These are phyloP conservation scores for Malassezia restricta DNA, from an alignment of 1,284 basidiomycete genomes.

Conservation along the genomic window DNA sequence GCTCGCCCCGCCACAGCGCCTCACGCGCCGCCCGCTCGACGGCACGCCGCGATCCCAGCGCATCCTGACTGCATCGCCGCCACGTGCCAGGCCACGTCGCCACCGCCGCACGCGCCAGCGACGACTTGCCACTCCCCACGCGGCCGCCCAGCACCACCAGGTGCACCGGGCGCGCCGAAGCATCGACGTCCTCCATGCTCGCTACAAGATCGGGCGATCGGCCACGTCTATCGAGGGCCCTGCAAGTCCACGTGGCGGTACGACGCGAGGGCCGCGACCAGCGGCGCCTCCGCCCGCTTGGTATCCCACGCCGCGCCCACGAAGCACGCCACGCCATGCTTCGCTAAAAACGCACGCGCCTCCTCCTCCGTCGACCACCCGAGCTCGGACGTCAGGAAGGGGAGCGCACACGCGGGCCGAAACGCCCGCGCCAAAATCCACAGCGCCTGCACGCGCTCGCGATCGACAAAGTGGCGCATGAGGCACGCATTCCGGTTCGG, in stretches of 20 bases:
- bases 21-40: conserved; percentile 2
- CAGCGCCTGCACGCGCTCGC: conserved; percentile 76
- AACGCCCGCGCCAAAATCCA: conserved; percentile 61
- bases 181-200: neutral
- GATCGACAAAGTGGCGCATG: conserved; percentile 94
- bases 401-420: conserved; percentile 53
- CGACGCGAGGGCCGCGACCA: conserved; percentile 47
- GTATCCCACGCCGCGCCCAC: conserved; percentile 50
- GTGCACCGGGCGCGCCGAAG: neutral
- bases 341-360: conserved; percentile 59
- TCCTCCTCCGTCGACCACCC: conserved; percentile 63
- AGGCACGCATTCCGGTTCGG: conserved; percentile 98
- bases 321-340: conserved; percentile 62
- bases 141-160: conserved; percentile 13
- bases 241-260: conserved; percentile 47
- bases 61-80: conserved; percentile 19
- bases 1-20: conserved; percentile 6
- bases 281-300: conserved; percentile 48
- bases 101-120: conserved; percentile 15
- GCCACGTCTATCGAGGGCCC: neutral
- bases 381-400: conserved; percentile 67
- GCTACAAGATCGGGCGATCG: neutral
- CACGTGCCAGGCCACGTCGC: conserved; percentile 7
- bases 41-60: conserved; percentile 4
- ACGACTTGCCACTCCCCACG: conserved; percentile 20